Evolutionary conservation across 495 filamentous ascomycete genomes (phyloP), one percentile per base, ranked within the genome.

Genomic region (Corynascus novoguineensis): DNA sequence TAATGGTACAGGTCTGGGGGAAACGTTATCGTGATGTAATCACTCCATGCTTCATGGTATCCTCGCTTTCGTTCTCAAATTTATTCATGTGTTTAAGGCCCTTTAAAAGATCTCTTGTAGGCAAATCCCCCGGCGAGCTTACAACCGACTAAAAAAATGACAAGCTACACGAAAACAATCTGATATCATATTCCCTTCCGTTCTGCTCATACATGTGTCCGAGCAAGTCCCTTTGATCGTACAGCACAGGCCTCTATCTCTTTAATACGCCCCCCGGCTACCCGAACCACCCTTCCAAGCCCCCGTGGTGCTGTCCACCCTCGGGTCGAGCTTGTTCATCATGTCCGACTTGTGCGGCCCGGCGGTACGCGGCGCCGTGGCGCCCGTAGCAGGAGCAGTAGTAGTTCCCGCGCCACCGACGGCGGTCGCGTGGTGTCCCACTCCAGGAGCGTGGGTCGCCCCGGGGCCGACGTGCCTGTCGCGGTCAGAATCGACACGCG

Each of bases 261-360:
- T n/a, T 46, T 14, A 51, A 17, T 38, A 12, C 35, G 10, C 14
- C 14, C 38, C 49, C 9, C 31, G 8, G 1, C 6, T 42, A 12
- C 25, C 42, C 8, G 59, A n/a, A 14, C 34, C 40, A 22, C 11
- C 42, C 47, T 44, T 32, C 24, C 41, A 51, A 27, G 40, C 21
- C n/a, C 60, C 60, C 0, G 59, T 57, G 57, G 60, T 62, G 27
- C 63, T 62, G 55, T 79, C 77, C 24, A 79, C 77, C 22, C 71
- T 63, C 10, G 80, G 81, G 54, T 83, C 78, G 5, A 73, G 46
- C 64, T 79, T 81, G 64, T 83, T 79, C 57, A 72, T 35, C 12
- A 76, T 21, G 42, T 79, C 72, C 29, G 75, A 77, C 55, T 64
- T 66, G 60, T 83, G 78, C 32, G 78, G 75, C 0, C 81, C 81